These are phyloP conservation scores for Phytophthora litchii DNA, from an alignment of 352 stramenopile genomes.

Conservation along the genomic window DNA sequence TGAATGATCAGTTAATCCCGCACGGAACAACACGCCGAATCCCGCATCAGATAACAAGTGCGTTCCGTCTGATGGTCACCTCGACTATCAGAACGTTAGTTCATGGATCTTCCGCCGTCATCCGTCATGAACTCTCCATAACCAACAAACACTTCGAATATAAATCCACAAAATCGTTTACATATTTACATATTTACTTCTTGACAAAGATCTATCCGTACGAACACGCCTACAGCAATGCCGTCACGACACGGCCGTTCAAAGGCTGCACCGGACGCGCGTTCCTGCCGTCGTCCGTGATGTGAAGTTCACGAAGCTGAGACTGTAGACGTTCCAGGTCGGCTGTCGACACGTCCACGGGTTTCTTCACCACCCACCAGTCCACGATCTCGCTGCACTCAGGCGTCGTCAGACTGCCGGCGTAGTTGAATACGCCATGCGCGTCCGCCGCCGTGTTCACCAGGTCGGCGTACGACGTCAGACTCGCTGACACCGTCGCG, in stretches of 20 bases:
- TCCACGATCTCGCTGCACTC: constrained; percentile 52
- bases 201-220: not conserved
- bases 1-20: not conserved
- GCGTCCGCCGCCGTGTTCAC: constrained; percentile 10
- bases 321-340: constrained; percentile 34
- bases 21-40: not conserved
- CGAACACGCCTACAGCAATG: not conserved
- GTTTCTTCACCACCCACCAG: constrained; percentile 58
- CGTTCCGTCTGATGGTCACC: not conserved
- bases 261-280: not conserved
- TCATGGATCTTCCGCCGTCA: too few species aligned
- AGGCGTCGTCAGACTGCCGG: constrained; percentile 55
- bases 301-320: constrained; percentile 22
- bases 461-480: constrained; percentile 30
- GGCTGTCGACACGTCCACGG: constrained; percentile 34
- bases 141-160: too few species aligned
- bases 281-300: constrained; percentile 24
- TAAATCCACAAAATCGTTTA: not conserved
- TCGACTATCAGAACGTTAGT: too few species aligned
- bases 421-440: constrained; percentile 47
- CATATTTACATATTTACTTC: too few species aligned
- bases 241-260: not conserved
- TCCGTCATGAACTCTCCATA: too few species aligned
- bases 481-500: constrained; percentile 2
- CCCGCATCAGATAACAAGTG: not conserved